Evolutionary conservation across 1,284 basidiomycete genomes (phyloP).

Genomic region (Termitomyces sp.): DNA sequence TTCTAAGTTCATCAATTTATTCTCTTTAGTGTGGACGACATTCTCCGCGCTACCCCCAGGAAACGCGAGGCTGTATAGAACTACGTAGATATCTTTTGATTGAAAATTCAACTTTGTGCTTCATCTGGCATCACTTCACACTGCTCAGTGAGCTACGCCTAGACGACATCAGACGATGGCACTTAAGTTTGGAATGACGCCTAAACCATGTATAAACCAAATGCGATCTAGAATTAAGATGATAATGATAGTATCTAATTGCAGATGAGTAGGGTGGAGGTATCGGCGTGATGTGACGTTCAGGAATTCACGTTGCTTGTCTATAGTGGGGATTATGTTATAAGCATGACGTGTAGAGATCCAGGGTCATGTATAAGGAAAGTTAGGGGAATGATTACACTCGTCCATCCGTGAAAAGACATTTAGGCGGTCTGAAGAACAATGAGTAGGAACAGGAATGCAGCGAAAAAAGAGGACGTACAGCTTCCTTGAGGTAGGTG

Average conservation of each 20-base stretch:
- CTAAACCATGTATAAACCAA: neutral
- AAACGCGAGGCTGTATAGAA: constrained; percentile 58
- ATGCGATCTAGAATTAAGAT: constrained; percentile 1
- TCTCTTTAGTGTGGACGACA: constrained; percentile 56
- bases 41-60: constrained; percentile 59
- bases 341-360: constrained; percentile 5
- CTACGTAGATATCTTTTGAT: neutral
- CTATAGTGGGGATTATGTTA: constrained; percentile 10
- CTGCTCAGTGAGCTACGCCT: no score
- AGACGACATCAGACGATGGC: no score
- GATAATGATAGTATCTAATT: constrained; percentile 15
- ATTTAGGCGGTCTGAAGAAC: constrained; percentile 4
- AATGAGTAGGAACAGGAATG: neutral
- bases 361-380: constrained; percentile 3
- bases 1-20: neutral
- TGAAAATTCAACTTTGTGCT: neutral
- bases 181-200: neutral
- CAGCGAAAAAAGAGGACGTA: constrained; percentile 27
- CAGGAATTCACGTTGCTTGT: constrained; percentile 1
- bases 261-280: constrained; percentile 9
- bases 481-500: constrained; percentile 70
- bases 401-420: neutral
- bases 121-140: neutral
- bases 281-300: constrained; percentile 10
- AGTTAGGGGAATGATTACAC: constrained; percentile 1